Percentiles rank a stretch among this genome's conserved stretches.
These are phyloP conservation scores for Hypoxylon sp. DNA, from an alignment of 2,329 filamentous ascomycete species.

Conservation along the genomic window DNA sequence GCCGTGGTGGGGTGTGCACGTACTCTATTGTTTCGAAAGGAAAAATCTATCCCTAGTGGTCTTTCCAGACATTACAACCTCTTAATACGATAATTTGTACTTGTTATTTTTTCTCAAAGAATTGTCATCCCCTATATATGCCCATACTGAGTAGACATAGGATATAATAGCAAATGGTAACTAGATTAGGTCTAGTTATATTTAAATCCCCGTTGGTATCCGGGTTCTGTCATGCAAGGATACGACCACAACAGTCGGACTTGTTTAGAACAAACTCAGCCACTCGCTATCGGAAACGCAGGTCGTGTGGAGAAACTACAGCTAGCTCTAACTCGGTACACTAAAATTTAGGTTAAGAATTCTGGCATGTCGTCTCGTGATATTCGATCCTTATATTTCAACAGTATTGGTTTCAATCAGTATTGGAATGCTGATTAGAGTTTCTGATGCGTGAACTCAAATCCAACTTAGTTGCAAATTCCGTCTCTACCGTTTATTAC, in stretches of 20 bases:
- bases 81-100: no score
- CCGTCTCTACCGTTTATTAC: not conserved
- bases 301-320: not conserved
- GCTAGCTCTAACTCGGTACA: not conserved
- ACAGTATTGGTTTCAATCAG: conserved; percentile 9
- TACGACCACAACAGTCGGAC: not conserved
- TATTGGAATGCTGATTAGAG: conserved; percentile 42
- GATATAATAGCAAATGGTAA: not conserved
- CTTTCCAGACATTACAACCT: no score
- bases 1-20: no score
- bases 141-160: not conserved
- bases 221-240: not conserved
- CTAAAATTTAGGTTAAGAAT: not conserved
- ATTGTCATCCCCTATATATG: not conserved
- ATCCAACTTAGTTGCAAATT: conserved; percentile 12
- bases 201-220: not conserved
- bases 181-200: not conserved
- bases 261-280: not conserved
- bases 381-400: not conserved
- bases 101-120: not conserved
- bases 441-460: conserved; percentile 25
- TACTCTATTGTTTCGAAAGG: no score
- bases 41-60: no score
- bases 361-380: not conserved
- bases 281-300: not conserved